Conservation (phyloP, 768 basidiomycete species). For the Amanita subjunquillea region DNA sequence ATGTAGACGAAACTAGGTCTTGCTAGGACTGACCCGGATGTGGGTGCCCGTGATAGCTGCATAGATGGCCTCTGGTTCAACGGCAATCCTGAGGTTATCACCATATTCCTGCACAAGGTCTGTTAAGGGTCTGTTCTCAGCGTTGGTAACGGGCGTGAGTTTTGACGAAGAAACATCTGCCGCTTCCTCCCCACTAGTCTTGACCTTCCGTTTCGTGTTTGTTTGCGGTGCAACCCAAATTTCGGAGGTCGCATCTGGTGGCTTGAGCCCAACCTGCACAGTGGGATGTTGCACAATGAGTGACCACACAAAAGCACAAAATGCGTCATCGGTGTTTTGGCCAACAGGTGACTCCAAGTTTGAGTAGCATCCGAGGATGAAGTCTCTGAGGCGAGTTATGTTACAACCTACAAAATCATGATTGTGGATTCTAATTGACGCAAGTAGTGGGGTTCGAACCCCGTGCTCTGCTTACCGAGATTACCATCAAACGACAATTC, state of each 20-base stretch:
- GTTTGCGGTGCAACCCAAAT: slow-evolving; percentile 74
- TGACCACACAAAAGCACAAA: slow-evolving; percentile 76
- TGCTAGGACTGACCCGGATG: slow-evolving; percentile 48
- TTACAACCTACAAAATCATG: slow-evolving; percentile 47
- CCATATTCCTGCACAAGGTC: slow-evolving; percentile 51
- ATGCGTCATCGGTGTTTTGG: slow-evolving; percentile 66
- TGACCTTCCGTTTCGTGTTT: slow-evolving; percentile 56
- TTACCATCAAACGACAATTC: slow-evolving; percentile 89
- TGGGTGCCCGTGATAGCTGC: slow-evolving; percentile 80
- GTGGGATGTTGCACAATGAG: slow-evolving; percentile 67
- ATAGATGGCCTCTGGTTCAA: slow-evolving; percentile 66
- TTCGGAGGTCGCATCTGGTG: slow-evolving; percentile 46
- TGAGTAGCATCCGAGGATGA: slow-evolving; percentile 57
- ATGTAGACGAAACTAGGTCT: slow-evolving; percentile 3
- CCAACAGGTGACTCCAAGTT: slow-evolving; percentile 24
- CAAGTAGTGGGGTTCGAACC: slow-evolving; percentile 32
- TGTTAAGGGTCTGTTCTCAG: slow-evolving; percentile 41
- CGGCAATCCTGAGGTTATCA: slow-evolving; percentile 58
- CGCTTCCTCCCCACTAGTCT: slow-evolving; percentile 41
- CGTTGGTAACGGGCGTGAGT: slow-evolving; percentile 46
- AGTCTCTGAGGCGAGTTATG: slow-evolving; percentile 59
- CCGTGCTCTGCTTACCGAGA: slow-evolving; percentile 50
- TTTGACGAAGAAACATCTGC: slow-evolving; percentile 31
- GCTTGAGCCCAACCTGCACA: slow-evolving; percentile 64
- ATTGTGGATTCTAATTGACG: not conserved